A percentile compares a stretch with the other conserved stretches of the same genome.
Evolutionary conservation across 1,284 basidiomycete species (phyloP).

Genomic region (Irpex lacteus): DNA sequence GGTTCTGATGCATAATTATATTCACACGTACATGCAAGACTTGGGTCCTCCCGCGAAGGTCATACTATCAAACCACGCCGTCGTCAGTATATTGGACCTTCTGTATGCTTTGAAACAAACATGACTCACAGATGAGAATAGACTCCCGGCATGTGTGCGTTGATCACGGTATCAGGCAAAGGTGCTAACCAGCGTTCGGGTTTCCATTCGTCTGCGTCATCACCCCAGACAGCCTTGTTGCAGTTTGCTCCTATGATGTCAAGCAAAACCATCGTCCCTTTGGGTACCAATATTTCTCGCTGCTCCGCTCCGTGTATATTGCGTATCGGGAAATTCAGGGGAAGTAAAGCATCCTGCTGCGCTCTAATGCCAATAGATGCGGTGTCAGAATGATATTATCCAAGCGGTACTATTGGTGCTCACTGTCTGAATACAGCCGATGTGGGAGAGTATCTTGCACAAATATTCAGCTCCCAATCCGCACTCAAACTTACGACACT

Average conservation of each 20-base stretch:
- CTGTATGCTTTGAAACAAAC: too few relatives aligned
- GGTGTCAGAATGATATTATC: not conserved
- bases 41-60: constrained; percentile 27
- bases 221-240: constrained; percentile 47
- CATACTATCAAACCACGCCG: constrained; percentile 19
- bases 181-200: constrained; percentile 21
- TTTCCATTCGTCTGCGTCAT: constrained; percentile 48
- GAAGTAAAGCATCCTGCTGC: constrained; percentile 16
- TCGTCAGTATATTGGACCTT: not conserved
- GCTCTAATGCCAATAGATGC: constrained; percentile 14
- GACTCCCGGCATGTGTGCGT: constrained; percentile 16
- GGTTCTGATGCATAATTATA: not conserved
- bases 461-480: not conserved
- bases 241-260: constrained; percentile 45
- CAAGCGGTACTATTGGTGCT: not conserved
- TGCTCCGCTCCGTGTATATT: constrained; percentile 21
- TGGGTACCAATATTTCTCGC: constrained; percentile 34
- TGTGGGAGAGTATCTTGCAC: not conserved
- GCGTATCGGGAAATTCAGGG: constrained; percentile 17
- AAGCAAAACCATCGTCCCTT: constrained; percentile 43
- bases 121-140: constrained; percentile 15
- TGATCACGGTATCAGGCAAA: constrained; percentile 7
- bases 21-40: constrained; percentile 26
- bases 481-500: not conserved
- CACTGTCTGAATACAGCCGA: constrained; percentile 30